phyloP scores from a whole-genome alignment of 345 rosid species.

The Citrus reticulata region DNA sequence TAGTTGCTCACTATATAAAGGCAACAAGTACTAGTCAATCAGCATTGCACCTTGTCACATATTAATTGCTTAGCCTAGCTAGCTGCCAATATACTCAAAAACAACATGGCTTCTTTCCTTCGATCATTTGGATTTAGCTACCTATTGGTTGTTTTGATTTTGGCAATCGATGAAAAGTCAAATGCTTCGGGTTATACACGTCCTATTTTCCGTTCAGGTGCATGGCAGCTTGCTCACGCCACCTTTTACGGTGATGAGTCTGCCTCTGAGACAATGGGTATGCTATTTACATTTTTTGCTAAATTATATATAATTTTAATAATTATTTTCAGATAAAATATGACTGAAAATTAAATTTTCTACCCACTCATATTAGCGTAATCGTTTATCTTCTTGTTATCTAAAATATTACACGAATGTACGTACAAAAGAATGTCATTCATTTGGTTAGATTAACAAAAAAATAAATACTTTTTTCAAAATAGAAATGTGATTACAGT shows the following conservation, averaged over 20 bases:
- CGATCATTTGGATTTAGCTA: slow-evolving; percentile 39
- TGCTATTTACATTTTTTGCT: background rate
- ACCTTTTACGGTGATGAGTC: slow-evolving; percentile 75
- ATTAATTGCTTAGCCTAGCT: background rate
- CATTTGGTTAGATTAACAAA: no score
- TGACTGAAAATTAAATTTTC: no score
- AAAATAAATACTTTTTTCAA: no score
- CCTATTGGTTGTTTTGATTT: slow-evolving; percentile 18
- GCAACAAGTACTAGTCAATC: background rate
- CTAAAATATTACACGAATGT: no score
- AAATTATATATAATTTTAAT: no score
- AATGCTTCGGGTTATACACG: slow-evolving; percentile 11
- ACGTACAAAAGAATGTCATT: no score
- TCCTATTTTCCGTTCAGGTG: slow-evolving; percentile 37
- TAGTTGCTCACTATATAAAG: background rate
- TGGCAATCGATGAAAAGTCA: slow-evolving; percentile 17
- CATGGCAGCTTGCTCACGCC: slow-evolving; percentile 57
- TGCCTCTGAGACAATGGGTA: slow-evolving; percentile 67
- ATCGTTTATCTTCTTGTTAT: no score
- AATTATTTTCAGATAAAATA: no score
- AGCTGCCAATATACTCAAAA: background rate
- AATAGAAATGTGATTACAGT: no score
- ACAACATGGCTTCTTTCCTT: slow-evolving; percentile 24
- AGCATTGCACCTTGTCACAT: background rate
- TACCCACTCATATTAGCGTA: no score